Evolutionary conservation across 1,284 basidiomycete genomes (phyloP).

Genomic region (Fereydounia khargensis): DNA sequence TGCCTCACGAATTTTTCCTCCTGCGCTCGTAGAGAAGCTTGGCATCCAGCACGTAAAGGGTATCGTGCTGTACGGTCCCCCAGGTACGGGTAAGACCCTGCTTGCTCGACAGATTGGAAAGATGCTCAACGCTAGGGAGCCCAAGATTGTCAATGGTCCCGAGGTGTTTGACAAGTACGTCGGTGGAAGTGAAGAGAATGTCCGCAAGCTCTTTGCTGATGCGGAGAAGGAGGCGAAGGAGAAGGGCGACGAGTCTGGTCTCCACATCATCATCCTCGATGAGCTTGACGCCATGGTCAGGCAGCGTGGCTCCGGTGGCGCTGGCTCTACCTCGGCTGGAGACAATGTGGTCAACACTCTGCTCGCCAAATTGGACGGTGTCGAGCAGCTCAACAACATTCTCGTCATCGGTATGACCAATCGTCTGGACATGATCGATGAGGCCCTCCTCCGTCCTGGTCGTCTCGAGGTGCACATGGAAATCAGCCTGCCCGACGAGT

Average conservation of each 20-base stretch:
- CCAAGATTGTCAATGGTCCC: conserved; percentile 97
- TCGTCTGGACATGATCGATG: conserved; percentile 97
- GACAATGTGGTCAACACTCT: conserved; percentile 99
- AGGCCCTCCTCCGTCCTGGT: conserved; percentile 92
- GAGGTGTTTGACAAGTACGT: conserved; percentile 98
- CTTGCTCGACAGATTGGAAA: conserved; percentile 98
- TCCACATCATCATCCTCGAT: conserved; percentile 99
- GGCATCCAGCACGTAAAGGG: conserved; percentile 98
- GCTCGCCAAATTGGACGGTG: conserved; percentile 99
- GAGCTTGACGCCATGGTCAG: conserved; percentile 99
- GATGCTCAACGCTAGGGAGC: conserved; percentile 97
- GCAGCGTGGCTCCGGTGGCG: conserved; percentile 68
- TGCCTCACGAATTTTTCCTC: conserved; percentile 95
- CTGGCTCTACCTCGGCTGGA: conserved; percentile 86
- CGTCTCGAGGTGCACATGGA: conserved; percentile 99
- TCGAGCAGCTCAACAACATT: conserved; percentile 98
- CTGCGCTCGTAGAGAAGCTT: conserved; percentile 91
- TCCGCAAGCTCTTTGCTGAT: conserved; percentile 94
- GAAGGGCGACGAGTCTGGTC: conserved; percentile 94
- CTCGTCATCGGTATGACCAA: conserved; percentile 99
- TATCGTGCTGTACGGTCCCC: conserved; percentile 92
- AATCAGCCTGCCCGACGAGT: conserved; percentile 92
- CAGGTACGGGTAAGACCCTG: conserved; percentile 96
- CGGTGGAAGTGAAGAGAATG: conserved; percentile 96
- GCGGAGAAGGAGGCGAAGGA: conserved; percentile 99